These are phyloP conservation scores for Solanum arcanum DNA, from an alignment of 257 asterid genomes.

Conservation along the genomic window DNA sequence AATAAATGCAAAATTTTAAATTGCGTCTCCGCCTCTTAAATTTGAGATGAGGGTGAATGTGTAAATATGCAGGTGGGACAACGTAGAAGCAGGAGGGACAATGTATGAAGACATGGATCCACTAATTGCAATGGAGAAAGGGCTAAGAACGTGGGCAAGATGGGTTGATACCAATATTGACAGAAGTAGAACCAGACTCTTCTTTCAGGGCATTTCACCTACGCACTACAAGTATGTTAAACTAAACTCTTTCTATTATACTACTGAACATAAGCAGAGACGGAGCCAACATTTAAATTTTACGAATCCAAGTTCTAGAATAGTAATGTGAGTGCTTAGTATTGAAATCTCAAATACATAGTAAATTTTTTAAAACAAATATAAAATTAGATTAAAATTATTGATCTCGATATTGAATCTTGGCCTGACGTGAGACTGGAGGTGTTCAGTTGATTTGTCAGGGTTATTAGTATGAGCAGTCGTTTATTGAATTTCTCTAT, in stretches of 20 bases:
- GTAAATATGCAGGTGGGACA: slow-evolving; percentile 68
- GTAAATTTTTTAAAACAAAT: too few species aligned
- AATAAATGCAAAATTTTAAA: neutral
- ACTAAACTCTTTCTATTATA: neutral
- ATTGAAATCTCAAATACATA: too few species aligned
- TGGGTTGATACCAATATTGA: slow-evolving; percentile 79
- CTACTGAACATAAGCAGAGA: neutral
- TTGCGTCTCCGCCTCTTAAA: neutral
- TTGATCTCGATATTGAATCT: too few species aligned
- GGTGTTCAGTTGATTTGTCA: neutral
- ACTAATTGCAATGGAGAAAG: slow-evolving; percentile 56
- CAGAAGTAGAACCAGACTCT: slow-evolving; percentile 38
- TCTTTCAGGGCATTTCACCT: slow-evolving; percentile 90
- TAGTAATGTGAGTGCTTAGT: too few species aligned
- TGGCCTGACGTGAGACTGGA: neutral
- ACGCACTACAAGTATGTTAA: slow-evolving; percentile 70
- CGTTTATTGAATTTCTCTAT: neutral
- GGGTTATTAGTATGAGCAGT: neutral
- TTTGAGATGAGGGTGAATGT: neutral
- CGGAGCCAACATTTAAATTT: too few species aligned
- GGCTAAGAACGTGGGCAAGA: slow-evolving; percentile 77
- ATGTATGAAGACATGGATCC: slow-evolving; percentile 73
- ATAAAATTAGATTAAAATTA: too few species aligned
- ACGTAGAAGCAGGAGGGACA: slow-evolving; percentile 62
- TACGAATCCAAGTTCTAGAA: too few species aligned